Conservation (phyloP, 1,284 basidiomycete species). For the Phlebopus sp. region DNA sequence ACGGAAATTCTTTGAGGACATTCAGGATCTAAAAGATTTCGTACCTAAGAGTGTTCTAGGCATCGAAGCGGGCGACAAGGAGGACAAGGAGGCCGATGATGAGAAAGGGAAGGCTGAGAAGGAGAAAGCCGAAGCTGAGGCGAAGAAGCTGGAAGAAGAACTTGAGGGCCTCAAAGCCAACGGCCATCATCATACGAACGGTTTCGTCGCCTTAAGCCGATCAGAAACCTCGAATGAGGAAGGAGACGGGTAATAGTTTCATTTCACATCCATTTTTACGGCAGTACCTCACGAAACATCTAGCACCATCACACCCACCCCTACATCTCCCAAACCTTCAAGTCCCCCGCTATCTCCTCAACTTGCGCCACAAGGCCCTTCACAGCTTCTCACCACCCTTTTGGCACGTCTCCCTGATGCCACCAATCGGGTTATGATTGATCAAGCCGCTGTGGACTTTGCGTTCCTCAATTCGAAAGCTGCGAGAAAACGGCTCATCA, state of each 20-base stretch:
- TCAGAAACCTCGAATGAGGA: slow-evolving; percentile 35
- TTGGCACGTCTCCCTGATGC: slow-evolving; percentile 92
- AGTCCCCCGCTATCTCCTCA: slow-evolving; percentile 65
- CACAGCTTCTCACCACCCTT: slow-evolving; percentile 89
- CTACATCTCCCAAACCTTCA: slow-evolving; percentile 60
- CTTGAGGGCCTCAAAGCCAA: slow-evolving; percentile 49
- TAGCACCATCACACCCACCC: slow-evolving; percentile 55
- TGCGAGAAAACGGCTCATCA: slow-evolving; percentile 85
- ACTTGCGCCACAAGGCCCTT: slow-evolving; percentile 80
- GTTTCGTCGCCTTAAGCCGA: slow-evolving; percentile 9
- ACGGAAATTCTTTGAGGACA: slow-evolving; percentile 89
- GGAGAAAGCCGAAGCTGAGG: slow-evolving; percentile 56
- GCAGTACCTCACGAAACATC: slow-evolving; percentile 4
- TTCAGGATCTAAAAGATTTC: slow-evolving; percentile 88
- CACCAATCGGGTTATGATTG: slow-evolving; percentile 88
- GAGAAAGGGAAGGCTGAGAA: slow-evolving; percentile 45
- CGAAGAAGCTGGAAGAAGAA: slow-evolving; percentile 70
- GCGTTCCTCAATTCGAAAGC: slow-evolving; percentile 96
- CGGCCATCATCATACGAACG: slow-evolving; percentile 25
- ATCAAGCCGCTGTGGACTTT: slow-evolving; percentile 94
- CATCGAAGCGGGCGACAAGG: slow-evolving; percentile 57
- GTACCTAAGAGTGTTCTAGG: slow-evolving; percentile 88
- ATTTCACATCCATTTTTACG: slow-evolving; percentile 7
- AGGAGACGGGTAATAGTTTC: slow-evolving; percentile 48
- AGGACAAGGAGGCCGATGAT: slow-evolving; percentile 41